Conservation (phyloP, 306 rosid genomes). For the Rosa rugosa region DNA sequence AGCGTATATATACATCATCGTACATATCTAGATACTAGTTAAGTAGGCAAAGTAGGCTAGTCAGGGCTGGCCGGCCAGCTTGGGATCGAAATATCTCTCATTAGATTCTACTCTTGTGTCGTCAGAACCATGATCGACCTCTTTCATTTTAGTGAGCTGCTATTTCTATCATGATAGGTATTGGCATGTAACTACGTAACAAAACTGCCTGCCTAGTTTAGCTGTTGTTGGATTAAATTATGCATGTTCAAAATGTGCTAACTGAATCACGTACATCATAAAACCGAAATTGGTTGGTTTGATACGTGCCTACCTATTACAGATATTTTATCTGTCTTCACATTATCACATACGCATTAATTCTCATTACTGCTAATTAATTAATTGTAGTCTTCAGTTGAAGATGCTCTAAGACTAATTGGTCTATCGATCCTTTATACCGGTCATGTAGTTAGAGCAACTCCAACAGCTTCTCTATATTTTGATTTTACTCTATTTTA, state of each 20-base stretch:
- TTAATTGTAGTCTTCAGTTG: not conserved
- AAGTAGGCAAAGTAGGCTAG: not conserved
- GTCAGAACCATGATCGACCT: not conserved
- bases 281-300: not conserved
- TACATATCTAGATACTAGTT: not conserved
- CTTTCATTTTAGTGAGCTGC: not conserved
- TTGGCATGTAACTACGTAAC: not conserved
- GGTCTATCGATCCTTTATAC: not conserved
- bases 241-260: not conserved
- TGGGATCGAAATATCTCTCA: not conserved
- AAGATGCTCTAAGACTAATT: not conserved
- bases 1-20: not conserved
- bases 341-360: not conserved
- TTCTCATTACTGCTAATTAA: not conserved
- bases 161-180: not conserved
- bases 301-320: not conserved
- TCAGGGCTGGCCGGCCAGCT: not conserved
- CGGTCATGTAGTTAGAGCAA: too few species aligned
- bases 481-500: too few species aligned
- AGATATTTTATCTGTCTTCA: not conserved
- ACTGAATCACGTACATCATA: not conserved
- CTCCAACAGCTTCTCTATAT: too few species aligned
- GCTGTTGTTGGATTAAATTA: not conserved
- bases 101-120: not conserved
- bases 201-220: slow-evolving; percentile 8